phyloP scores from a whole-genome alignment of 768 basidiomycete genomes.

The Podaxis sp. region DNA sequence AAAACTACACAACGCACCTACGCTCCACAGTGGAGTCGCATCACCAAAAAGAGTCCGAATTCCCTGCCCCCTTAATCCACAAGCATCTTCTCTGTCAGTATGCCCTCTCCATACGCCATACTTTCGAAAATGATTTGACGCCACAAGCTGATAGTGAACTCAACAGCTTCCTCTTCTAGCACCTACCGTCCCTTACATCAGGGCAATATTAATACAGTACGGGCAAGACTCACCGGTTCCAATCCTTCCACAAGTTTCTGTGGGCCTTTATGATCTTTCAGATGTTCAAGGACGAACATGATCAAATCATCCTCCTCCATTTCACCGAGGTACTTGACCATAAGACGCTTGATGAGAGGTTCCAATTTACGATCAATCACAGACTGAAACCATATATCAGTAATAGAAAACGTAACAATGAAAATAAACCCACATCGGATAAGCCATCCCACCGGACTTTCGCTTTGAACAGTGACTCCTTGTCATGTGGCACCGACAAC shows the following conservation, averaged over 20 bases:
- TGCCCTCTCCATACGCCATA: slow-evolving; percentile 87
- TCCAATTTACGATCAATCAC: slow-evolving; percentile 86
- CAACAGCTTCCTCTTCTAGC: slow-evolving; percentile 85
- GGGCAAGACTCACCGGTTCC: slow-evolving; percentile 68
- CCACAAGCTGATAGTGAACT: slow-evolving; percentile 81
- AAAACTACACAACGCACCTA: slow-evolving; percentile 65
- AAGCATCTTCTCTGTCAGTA: slow-evolving; percentile 83
- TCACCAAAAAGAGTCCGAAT: slow-evolving; percentile 17
- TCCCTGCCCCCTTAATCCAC: slow-evolving; percentile 51
- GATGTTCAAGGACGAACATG: slow-evolving; percentile 90
- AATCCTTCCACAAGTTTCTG: slow-evolving; percentile 86
- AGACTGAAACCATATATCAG: slow-evolving; percentile 38
- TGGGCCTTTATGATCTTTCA: slow-evolving; percentile 87
- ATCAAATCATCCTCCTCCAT: slow-evolving; percentile 92
- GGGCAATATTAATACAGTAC: neutral
- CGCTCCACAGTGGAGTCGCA: slow-evolving; percentile 35
- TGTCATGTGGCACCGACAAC: slow-evolving; percentile 71
- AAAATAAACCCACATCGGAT: slow-evolving; percentile 61
- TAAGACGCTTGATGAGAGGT: slow-evolving; percentile 76
- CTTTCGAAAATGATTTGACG: slow-evolving; percentile 94
- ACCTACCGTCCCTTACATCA: slow-evolving; percentile 50
- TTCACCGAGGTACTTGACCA: slow-evolving; percentile 88
- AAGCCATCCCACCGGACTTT: slow-evolving; percentile 93
- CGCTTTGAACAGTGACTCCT: slow-evolving; percentile 74
- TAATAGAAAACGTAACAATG: slow-evolving; percentile 18